These are phyloP conservation scores for Bruguiera gymnorhiza DNA, from an alignment of 345 rosid species.

Conservation along the genomic window DNA sequence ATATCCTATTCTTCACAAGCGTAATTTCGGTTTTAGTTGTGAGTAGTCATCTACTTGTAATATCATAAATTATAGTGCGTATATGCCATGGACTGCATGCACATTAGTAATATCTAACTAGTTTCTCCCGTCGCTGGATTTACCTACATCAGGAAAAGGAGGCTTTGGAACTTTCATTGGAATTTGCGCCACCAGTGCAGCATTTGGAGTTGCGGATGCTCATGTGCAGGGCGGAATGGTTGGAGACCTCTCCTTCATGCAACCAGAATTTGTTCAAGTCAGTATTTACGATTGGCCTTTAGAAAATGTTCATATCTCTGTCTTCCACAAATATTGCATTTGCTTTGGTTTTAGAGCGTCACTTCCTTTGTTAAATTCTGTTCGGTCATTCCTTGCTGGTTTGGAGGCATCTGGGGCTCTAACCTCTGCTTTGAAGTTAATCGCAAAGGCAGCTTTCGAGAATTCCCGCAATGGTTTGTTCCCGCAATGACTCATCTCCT, in stretches of 20 bases:
- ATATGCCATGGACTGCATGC: neutral
- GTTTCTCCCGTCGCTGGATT: constrained; percentile 52
- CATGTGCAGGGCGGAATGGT: constrained; percentile 83
- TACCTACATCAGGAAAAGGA: constrained; percentile 73
- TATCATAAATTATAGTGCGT: neutral
- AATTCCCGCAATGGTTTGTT: constrained; percentile 53
- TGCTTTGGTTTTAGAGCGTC: neutral
- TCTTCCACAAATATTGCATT: neutral
- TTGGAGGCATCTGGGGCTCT: constrained; percentile 68
- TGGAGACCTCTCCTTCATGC: constrained; percentile 83
- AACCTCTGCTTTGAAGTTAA: constrained; percentile 61
- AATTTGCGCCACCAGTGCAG: constrained; percentile 52
- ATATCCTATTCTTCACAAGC: constrained; percentile 47
- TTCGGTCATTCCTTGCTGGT: constrained; percentile 61
- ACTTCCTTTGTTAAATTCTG: neutral
- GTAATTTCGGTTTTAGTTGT: constrained; percentile 60
- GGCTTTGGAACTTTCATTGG: constrained; percentile 64
- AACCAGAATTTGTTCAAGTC: constrained; percentile 64
- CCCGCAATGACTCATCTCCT: constrained; percentile 25
- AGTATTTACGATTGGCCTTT: neutral
- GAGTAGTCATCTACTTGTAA: constrained; percentile 26
- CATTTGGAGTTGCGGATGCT: constrained; percentile 84
- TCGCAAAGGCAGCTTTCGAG: constrained; percentile 74
- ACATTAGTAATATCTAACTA: neutral
- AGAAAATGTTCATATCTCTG: neutral